Evolutionary conservation across 352 stramenopile genomes (phyloP), one percentile per base, ranked within the genome.

Genomic region (Phytophthora europaea): DNA sequence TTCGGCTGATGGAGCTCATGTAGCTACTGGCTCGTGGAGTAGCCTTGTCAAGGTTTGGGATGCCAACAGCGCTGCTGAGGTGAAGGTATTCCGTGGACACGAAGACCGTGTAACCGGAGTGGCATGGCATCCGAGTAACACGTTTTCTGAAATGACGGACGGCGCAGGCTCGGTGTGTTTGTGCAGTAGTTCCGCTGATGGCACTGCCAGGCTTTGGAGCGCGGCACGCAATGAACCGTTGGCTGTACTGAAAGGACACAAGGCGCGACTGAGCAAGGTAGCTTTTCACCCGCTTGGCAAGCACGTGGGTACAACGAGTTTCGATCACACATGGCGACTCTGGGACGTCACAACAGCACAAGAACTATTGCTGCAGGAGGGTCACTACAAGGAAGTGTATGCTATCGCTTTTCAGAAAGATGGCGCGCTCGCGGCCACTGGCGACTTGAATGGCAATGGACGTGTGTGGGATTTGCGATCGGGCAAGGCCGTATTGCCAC

Each of bases 321-420:
- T 98, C 72, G 98, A 99, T 78, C 92, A 98, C 68, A 99, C 97
- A 22, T 99, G 97, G 97, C 84, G 98, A n/a, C 84, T 99, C 16
- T 99, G 97, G 97, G 97, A 99, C 77, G 85, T 99, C 15, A 91
- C 98, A 36, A 98, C 93, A 1, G 89, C 85, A 8, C 85, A 93
- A 47, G 94, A 98, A 66, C 76, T 99, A 52, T 73, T 99, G 38
- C 68, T 99, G 15, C 98, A 99, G 75, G 98, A 99, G 90, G 98
- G 98, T 2, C 97, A 99, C 77, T 96, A 92, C 70, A 94, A 91
- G 67, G 95, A 99, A 69, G 90, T 98, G 31, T 99, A 99, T 73
- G 95, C 95, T 20, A 93, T 99, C 64, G 91, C 93, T 15, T 99
- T 99, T 80, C 98, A 99, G 78, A 83, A 78, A 8, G 98, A 99